Evolutionary conservation across 371 early-diverging fungal genomes (phyloP).

Genomic region (Apophysomyces sp.): DNA sequence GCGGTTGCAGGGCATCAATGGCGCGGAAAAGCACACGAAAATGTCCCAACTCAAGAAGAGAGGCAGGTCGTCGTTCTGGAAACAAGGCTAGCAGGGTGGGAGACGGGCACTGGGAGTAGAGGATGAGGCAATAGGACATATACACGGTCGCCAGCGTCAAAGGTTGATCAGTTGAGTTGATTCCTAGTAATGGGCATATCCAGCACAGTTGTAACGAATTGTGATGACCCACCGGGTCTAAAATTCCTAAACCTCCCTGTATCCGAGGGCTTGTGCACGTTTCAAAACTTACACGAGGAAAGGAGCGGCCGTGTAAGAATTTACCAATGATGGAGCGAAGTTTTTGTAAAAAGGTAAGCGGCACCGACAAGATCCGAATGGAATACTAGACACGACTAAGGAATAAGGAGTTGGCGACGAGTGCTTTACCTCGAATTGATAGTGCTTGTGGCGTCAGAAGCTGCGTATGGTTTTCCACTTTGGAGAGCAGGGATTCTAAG

Average conservation of each 20-base stretch:
- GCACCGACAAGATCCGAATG: not conserved
- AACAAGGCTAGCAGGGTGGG: not conserved
- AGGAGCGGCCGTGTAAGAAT: not conserved
- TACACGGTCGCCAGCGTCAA: too few relatives aligned
- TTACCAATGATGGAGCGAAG: not conserved
- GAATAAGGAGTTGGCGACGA: conserved; percentile 13
- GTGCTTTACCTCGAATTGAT: conserved; percentile 9
- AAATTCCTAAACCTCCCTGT: not conserved
- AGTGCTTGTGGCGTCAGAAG: not conserved
- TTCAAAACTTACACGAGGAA: not conserved
- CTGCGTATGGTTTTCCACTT: too few relatives aligned
- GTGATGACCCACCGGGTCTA: not conserved
- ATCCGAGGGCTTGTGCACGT: not conserved
- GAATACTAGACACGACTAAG: conserved; percentile 4
- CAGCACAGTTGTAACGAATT: not conserved
- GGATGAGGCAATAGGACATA: not conserved
- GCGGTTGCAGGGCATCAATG: not conserved
- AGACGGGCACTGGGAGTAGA: not conserved
- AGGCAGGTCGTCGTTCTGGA: not conserved
- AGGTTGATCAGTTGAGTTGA: too few relatives aligned
- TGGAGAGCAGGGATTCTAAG: conserved; percentile 3
- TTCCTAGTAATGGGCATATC: not conserved
- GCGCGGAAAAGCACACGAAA: not conserved
- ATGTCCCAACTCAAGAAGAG: not conserved
- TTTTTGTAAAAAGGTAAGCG: not conserved